These are phyloP conservation scores for Rosa rugosa DNA, from an alignment of 306 rosid species.

Conservation along the genomic window DNA sequence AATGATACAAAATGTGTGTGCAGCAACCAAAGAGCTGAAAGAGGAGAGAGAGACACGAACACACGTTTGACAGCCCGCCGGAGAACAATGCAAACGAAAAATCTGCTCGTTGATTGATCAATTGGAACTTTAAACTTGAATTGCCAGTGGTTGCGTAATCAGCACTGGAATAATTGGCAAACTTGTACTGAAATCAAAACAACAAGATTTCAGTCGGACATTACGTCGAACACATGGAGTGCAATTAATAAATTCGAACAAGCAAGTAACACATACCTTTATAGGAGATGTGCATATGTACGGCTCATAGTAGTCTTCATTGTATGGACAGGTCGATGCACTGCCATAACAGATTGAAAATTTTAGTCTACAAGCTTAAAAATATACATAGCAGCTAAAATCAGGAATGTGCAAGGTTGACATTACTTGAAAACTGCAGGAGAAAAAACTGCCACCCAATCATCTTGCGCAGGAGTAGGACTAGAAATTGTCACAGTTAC, in stretches of 20 bases:
- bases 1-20: not conserved
- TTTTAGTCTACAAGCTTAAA: not conserved
- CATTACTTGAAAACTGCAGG: slow-evolving; percentile 38
- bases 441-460: slow-evolving; percentile 44
- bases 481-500: slow-evolving; percentile 23
- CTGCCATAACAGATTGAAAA: slow-evolving; percentile 4
- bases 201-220: slow-evolving; percentile 1
- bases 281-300: slow-evolving; percentile 26
- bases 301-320: slow-evolving; percentile 18
- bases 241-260: not conserved
- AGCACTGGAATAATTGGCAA: slow-evolving; percentile 42
- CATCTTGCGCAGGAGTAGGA: slow-evolving; percentile 34
- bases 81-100: slow-evolving; percentile 81
- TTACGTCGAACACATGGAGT: not conserved
- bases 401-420: not conserved
- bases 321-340: slow-evolving; percentile 12
- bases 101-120: slow-evolving; percentile 83
- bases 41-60: not conserved
- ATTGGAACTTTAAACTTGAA: slow-evolving; percentile 45
- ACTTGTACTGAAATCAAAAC: slow-evolving; percentile 50
- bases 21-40: not conserved
- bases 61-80: slow-evolving; percentile 55
- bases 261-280: not conserved
- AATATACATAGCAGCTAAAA: not conserved
- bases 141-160: slow-evolving; percentile 53